Evolutionary conservation across 2,329 filamentous ascomycete genomes (phyloP).

Genomic region (Triangularia setosa): DNA sequence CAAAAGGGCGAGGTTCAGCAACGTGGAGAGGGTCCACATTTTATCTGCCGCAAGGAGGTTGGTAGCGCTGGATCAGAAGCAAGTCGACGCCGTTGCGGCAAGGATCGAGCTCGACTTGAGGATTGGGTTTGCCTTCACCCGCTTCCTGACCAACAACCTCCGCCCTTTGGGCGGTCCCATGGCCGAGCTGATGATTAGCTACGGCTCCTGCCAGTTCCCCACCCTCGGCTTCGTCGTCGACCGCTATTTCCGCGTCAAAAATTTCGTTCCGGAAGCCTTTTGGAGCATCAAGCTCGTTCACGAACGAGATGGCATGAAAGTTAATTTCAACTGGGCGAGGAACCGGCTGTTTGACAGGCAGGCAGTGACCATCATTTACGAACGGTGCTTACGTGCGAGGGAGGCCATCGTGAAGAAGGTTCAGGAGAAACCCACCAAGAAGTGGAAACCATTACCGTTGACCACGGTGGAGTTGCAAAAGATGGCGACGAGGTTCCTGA

Average conservation of each 20-base stretch:
- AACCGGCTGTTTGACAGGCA: conserved; percentile 84
- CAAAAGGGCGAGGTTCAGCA: conserved; percentile 88
- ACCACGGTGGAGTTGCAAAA: conserved; percentile 97
- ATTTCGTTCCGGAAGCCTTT: conserved; percentile 88
- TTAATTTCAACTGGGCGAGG: conserved; percentile 80
- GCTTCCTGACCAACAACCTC: conserved; percentile 79
- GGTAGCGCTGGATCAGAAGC: conserved; percentile 73
- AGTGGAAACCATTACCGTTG: conserved; percentile 88
- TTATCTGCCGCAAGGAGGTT: conserved; percentile 76
- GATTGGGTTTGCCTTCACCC: conserved; percentile 88
- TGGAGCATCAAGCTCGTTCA: conserved; percentile 89
- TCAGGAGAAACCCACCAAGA: conserved; percentile 84
- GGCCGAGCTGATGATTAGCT: conserved; percentile 67
- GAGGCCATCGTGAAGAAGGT: conserved; percentile 78
- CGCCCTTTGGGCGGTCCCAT: conserved; percentile 66
- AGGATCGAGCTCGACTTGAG: conserved; percentile 90
- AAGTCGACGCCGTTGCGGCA: conserved; percentile 82
- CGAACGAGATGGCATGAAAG: conserved; percentile 69
- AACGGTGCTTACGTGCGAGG: conserved; percentile 74
- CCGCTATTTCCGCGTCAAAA: conserved; percentile 87
- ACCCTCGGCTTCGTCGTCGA: conserved; percentile 97
- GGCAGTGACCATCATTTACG: conserved; percentile 75
- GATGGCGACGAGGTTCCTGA: conserved; percentile 81
- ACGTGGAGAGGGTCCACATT: conserved; percentile 87
- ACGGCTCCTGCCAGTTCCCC: conserved; percentile 94